Evolutionary conservation across 2,329 filamentous ascomycete species (phyloP), one percentile per base, ranked within the genome.

Genomic region (Amesomyces nigricolor): DNA sequence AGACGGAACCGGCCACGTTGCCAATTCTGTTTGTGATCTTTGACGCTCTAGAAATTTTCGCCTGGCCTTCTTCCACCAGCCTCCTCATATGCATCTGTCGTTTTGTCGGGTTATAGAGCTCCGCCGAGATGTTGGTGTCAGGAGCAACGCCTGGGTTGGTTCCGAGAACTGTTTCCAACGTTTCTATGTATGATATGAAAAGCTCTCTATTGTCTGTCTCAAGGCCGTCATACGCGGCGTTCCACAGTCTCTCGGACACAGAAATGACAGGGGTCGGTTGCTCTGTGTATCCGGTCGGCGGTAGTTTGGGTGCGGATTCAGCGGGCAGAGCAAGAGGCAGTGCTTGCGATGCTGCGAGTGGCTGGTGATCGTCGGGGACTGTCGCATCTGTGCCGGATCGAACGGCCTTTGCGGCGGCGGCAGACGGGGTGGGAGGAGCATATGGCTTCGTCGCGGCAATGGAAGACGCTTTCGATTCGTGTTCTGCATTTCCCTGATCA

Each of bases 161-260:
- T 47, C 45, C 30, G 30, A 47, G 45, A 47, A 47, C 50, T 51
- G 22, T 47, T 29, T 58, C 50, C 14, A 68, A 40, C 22, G 61
- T 59, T 52, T 54, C 61, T 56, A 66, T 56, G 49, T 67, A 68
- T 26, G 59, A 56, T 9, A 54, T 49, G 11, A 66, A 61, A 47
- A 67, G 53, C 30, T 59, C 59, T 26, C 61, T 54, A 40, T 68
- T 51, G 11, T 57, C 59, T 40, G 40, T 52, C 42, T 68, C 59
- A 49, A 72, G 63, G 39, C 63, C 60, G 42, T 72, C 58, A 38
- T 66, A 68, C 10, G 65, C 64, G 32, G 56, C 11, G 49, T 66
- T 61, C 66, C 63, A 68, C 32, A 65, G 49, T 43, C 46, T 53
- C 48, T 58, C 47, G 39, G 53, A 56, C 49, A 42, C 35, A 40